Percentiles rank a stretch among this genome's conserved stretches.
phyloP scores from a whole-genome alignment of 306 rosid species.

The Cotoneaster glaucophyllus region DNA sequence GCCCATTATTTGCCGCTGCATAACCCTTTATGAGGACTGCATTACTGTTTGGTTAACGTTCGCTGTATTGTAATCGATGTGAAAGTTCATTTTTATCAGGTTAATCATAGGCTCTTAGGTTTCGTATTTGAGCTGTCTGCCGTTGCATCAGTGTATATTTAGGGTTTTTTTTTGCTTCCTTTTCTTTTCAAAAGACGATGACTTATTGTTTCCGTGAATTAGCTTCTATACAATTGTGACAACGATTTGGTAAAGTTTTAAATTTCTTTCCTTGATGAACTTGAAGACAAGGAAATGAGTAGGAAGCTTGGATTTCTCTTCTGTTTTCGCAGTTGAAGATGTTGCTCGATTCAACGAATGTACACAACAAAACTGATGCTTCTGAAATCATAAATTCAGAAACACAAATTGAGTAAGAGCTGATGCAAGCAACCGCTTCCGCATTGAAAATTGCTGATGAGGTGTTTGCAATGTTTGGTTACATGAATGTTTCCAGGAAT shows the following conservation, averaged over 20 bases:
- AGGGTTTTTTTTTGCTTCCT: neutral
- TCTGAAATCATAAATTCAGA: neutral
- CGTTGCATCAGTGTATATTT: neutral
- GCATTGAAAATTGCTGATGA: neutral
- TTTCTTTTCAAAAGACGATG: neutral
- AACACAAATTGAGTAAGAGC: neutral
- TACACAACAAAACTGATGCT: neutral
- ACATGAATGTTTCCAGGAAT: neutral
- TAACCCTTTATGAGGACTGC: neutral
- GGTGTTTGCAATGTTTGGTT: neutral
- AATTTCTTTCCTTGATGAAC: neutral
- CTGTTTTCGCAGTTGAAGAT: neutral
- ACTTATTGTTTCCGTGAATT: neutral
- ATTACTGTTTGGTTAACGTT: neutral
- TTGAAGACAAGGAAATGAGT: neutral
- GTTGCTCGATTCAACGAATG: neutral
- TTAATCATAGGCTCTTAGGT: neutral
- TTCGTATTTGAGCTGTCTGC: neutral
- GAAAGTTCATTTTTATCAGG: neutral
- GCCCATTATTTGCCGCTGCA: neutral
- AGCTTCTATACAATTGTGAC: neutral
- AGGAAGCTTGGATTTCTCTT: neutral
- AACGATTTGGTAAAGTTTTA: neutral
- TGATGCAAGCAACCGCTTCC: neutral
- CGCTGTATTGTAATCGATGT: neutral